phyloP scores from a whole-genome alignment of 805 yeast genomes.

The Kregervanrija fluxuum region DNA sequence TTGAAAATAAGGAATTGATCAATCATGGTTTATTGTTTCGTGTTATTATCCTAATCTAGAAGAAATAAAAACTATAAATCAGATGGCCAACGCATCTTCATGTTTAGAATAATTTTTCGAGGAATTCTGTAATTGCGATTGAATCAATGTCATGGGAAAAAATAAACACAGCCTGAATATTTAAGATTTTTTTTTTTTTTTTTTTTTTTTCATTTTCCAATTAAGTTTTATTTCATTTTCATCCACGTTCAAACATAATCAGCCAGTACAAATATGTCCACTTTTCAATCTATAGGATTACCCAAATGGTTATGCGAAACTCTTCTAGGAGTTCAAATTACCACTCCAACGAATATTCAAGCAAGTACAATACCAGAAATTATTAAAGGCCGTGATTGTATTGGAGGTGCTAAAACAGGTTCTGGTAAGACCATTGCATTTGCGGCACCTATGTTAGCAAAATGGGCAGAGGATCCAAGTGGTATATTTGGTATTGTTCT shows the following conservation, averaged over 20 bases:
- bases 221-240: no score
- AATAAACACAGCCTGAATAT: no score
- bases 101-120: no score
- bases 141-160: no score
- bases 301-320: constrained; percentile 85
- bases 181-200: no score
- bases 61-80: not conserved
- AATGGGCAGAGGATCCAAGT: constrained; percentile 92
- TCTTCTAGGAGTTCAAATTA: constrained; percentile 71
- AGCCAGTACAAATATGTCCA: constrained; percentile 1
- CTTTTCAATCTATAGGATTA: constrained; percentile 49
- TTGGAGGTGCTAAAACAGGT: constrained; percentile 98
- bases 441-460: constrained; percentile 92
- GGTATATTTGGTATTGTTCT: constrained; percentile 86
- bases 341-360: constrained; percentile 82
- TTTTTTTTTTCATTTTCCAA: no score
- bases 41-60: not conserved
- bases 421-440: constrained; percentile 97
- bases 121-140: no score
- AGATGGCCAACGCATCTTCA: no score
- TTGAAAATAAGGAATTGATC: constrained; percentile 45
- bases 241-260: no score
- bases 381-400: constrained; percentile 78
- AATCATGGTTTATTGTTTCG: constrained; percentile 26
- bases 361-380: constrained; percentile 83